Base-by-base conservation (phyloP, 371 early-diverging fungal genomes). In the Nematocida sp. region DNA sequence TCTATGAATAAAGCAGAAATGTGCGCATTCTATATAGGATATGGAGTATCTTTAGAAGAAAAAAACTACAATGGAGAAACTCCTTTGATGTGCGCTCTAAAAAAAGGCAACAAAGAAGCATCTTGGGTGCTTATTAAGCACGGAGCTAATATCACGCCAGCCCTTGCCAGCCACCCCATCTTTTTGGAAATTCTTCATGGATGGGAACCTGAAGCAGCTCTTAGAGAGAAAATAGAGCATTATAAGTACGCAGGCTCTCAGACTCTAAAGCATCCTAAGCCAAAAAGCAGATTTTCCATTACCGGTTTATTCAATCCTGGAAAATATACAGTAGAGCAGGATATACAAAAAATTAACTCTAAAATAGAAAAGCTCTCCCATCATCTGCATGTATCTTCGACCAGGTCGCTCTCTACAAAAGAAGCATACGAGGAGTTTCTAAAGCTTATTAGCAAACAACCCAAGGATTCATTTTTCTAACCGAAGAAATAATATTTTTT, bases 381-480 rank as follows among this genome's bases (percentile, higher is more conserved):
- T 20, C 4, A 25, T n/a, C 7, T 7, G 35, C 56, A 25, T 47
- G 38, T 25, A 45, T 39, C 20, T 7, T 13, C 9, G n/a, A 7
- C 35, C 59, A n/a, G n/a, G n/a, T 18, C 18, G 23, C 69, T 68
- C 16, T 56, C 45, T 0, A 48, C 55, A 32, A 53, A 66, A 39
- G 66, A 66, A 23, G 28, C 55, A 11, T 68, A 68, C 40, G 60
- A 68, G 47, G 33, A 68, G 60, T 68, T 68, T 40, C 3, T 57
- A 32, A 23, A 68, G 51, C 38, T 59, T 2, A 23, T 68, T 23
- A 0, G 36, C 20, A 30, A 30, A 13, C 45, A 11, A 45, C 45
- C 45, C 45, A n/a, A n/a, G n/a, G n/a, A n/a, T n/a, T n/a, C n/a
- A n/a, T n/a, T n/a, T n/a, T n/a, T n/a, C n/a, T n/a, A n/a, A n/a